Base-by-base conservation (phyloP, 176 grass and related monocot species). In the Areca catechu region DNA sequence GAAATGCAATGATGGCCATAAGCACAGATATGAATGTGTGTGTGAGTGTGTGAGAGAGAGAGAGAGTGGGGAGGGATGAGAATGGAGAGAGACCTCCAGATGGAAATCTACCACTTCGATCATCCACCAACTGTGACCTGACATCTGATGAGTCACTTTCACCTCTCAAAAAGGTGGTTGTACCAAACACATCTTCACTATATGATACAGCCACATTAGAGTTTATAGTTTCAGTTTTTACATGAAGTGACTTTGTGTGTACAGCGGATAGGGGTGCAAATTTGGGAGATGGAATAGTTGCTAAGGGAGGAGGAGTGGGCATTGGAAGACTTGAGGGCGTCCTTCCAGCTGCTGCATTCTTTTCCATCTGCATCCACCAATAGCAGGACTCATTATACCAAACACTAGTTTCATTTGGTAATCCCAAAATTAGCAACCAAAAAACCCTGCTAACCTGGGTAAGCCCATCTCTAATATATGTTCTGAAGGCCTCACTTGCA, bases 401-500 rank as follows among this genome's bases (percentile, higher is more conserved):
- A 12, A 10, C 34, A 43, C 34, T 43, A 43, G 10, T 43, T 43
- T 43, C 34, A 43, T 43, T 9, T 43, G 34, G 10, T 43, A 43
- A 43, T 43, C 34, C 1, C 1, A 43, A 43, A 12, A 12, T 10
- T 43, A 43, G 2, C 34, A 43, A 43, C 9, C 34, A 43, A 2
- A 67, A 48, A 53, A 68, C 27, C 23, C 24, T 65, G 57, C 65
- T 27, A 77, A 98, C 93, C 87, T 98, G 87, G 53, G 84, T 78
- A 28, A 98, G 66, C 48, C 93, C 88, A 74, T 98, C 87, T 85
- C 93, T 88, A 59, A 98, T 98, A 61, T 98, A 98, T 14, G 93
- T 98, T 83, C 93, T 89, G 72, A 98, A 98, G 49, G 93, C 93
- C 80, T 92, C 93, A 57, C 93, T 98, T 53, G 93, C 93, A 82